phyloP scores from a whole-genome alignment of 2,329 filamentous ascomycete genomes.

The Arachnopeziza araneosa region DNA sequence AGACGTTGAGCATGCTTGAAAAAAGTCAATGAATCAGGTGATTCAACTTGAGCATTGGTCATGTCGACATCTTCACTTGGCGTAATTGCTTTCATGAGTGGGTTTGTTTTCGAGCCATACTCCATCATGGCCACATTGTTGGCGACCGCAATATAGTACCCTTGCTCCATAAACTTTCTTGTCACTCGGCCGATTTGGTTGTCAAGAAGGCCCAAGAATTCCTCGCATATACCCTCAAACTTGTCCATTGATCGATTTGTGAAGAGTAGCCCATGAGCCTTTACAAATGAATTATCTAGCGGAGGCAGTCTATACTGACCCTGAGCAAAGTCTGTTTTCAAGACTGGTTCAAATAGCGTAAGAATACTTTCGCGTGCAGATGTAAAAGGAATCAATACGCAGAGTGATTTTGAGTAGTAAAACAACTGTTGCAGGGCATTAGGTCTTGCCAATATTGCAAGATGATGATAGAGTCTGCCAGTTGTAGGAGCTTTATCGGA shows the following conservation, averaged over 20 bases:
- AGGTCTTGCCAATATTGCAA: constrained; percentile 71
- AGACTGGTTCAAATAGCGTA: constrained; percentile 59
- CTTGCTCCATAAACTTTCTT: constrained; percentile 41
- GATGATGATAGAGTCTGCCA: constrained; percentile 80
- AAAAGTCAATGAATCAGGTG: background rate
- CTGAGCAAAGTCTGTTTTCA: constrained; percentile 35
- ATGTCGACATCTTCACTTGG: constrained; percentile 6
- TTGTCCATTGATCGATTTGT: constrained; percentile 42
- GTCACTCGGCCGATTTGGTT: constrained; percentile 48
- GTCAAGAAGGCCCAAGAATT: constrained; percentile 51
- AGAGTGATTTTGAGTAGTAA: constrained; percentile 66
- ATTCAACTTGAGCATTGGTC: background rate
- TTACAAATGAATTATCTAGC: constrained; percentile 57
- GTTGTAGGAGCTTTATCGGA: constrained; percentile 70
- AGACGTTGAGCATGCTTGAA: constrained; percentile 22
- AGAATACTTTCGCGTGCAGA: constrained; percentile 66
- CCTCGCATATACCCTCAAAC: constrained; percentile 39
- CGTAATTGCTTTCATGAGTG: constrained; percentile 22
- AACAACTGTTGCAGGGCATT: constrained; percentile 66
- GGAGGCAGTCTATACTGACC: constrained; percentile 35
- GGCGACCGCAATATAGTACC: constrained; percentile 51
- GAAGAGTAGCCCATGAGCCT: constrained; percentile 60
- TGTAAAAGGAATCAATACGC: constrained; percentile 49
- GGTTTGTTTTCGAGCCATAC: constrained; percentile 26
- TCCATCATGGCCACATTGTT: constrained; percentile 29